These are phyloP conservation scores for Penicillium soppii DNA, from an alignment of 495 filamentous ascomycete species.

Conservation along the genomic window DNA sequence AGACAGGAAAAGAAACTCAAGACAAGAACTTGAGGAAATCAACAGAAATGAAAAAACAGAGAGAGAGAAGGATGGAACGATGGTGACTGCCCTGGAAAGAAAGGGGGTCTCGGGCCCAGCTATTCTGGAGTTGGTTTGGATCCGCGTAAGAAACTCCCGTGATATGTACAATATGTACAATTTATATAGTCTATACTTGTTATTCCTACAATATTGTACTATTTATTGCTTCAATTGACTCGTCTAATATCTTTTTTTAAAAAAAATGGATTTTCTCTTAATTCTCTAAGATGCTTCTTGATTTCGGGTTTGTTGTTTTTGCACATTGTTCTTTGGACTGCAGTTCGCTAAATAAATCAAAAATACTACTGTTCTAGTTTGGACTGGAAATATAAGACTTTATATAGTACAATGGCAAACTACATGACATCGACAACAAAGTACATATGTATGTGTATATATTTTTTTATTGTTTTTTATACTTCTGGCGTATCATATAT, in stretches of 20 bases:
- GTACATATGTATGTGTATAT: too few species aligned
- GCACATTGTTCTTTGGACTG: too few species aligned
- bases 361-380: too few species aligned
- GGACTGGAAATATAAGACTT: too few species aligned
- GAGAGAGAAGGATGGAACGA: slow-evolving; percentile 17
- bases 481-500: neutral
- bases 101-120: slow-evolving; percentile 21
- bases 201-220: neutral
- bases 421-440: too few species aligned
- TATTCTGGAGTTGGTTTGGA: slow-evolving; percentile 28
- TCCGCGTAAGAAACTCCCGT: slow-evolving; percentile 11
- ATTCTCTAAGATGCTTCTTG: too few species aligned
- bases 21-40: slow-evolving; percentile 23
- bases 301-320: too few species aligned
- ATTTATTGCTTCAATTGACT: neutral
- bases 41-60: slow-evolving; percentile 16
- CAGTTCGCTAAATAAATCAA: too few species aligned
- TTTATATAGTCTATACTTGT: neutral
- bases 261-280: too few species aligned
- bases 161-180: neutral
- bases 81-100: slow-evolving; percentile 30
- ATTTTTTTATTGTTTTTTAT: too few species aligned
- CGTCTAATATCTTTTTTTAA: neutral
- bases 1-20: slow-evolving; percentile 16
- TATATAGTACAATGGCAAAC: too few species aligned